These are phyloP conservation scores for Vanrija humicola DNA, from an alignment of 1,284 basidiomycete genomes.

Conservation along the genomic window DNA sequence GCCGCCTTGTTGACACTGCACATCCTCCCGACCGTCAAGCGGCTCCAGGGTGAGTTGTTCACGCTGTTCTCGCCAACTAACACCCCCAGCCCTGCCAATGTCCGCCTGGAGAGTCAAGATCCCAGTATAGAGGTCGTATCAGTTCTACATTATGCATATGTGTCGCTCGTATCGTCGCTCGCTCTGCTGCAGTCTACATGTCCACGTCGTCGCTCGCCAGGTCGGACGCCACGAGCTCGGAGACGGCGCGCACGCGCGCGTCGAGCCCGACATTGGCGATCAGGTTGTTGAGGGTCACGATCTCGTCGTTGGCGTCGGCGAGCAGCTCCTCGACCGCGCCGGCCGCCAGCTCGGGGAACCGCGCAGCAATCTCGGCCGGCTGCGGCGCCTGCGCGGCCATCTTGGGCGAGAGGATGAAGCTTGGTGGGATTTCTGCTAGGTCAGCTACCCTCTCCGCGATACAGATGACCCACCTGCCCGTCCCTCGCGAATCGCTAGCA, in stretches of 20 bases:
- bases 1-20: conserved; percentile 67
- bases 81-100: conserved; percentile 37
- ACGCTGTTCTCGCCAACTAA: conserved; percentile 3
- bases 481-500: conserved; percentile 20
- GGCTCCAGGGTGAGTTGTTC: conserved; percentile 68
- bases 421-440: conserved; percentile 22
- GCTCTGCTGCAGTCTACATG: conserved; percentile 4
- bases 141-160: not conserved
- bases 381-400: conserved; percentile 32
- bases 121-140: conserved; percentile 15
- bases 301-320: conserved; percentile 40
- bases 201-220: conserved; percentile 10
- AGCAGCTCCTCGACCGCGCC: conserved; percentile 38
- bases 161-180: not conserved
- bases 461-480: not conserved
- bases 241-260: conserved; percentile 30
- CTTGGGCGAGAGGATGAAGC: conserved; percentile 31
- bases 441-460: not conserved
- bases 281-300: conserved; percentile 29
- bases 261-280: conserved; percentile 30
- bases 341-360: conserved; percentile 33
- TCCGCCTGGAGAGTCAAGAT: conserved; percentile 48
- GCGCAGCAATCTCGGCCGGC: conserved; percentile 37
- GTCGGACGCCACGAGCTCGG: conserved; percentile 23
- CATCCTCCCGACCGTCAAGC: conserved; percentile 78